These are phyloP conservation scores for Trypanosoma vivax DNA, from an alignment of 208 protist genomes.

Conservation along the genomic window DNA sequence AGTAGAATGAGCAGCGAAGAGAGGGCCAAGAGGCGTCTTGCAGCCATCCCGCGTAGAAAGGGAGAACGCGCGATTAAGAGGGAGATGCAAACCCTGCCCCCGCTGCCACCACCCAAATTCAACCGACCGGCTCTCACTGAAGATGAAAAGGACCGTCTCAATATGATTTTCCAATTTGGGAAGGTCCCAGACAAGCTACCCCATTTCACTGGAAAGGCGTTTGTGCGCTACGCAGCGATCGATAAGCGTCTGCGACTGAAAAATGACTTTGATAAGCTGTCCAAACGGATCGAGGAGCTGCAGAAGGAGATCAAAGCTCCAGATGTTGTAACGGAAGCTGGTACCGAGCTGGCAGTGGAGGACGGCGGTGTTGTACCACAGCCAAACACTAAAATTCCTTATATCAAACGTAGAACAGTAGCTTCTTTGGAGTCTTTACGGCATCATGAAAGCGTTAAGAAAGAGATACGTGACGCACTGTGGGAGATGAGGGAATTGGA, in stretches of 20 bases:
- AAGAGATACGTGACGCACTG: slow-evolving; percentile 37
- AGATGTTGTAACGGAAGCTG: no score
- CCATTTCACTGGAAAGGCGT: slow-evolving; percentile 62
- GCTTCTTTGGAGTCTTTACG: background rate
- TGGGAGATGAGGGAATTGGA: slow-evolving; percentile 73
- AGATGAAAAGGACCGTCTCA: slow-evolving; percentile 76
- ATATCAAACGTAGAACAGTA: no score
- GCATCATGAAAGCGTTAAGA: slow-evolving; percentile 12
- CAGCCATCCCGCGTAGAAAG: slow-evolving; percentile 64
- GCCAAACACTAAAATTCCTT: no score
- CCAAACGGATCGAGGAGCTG: slow-evolving; percentile 32
- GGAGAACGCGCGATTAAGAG: slow-evolving; percentile 39
- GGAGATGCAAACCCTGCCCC: slow-evolving; percentile 26
- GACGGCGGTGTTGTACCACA: no score
- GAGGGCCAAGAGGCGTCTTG: slow-evolving; percentile 50
- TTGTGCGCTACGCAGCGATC: slow-evolving; percentile 37
- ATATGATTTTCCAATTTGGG: slow-evolving; percentile 76
- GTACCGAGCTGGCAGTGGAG: no score
- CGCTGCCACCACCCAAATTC: slow-evolving; percentile 26
- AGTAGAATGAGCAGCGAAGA: slow-evolving; percentile 38
- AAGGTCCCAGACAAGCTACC: slow-evolving; percentile 45
- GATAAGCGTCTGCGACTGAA: slow-evolving; percentile 48
- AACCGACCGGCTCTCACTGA: slow-evolving; percentile 46
- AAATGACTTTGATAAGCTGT: slow-evolving; percentile 51
- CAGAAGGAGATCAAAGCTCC: slow-evolving; percentile 40